Evolutionary conservation across 2,329 filamentous ascomycete genomes (phyloP).

Genomic region (Paecilomyces dactylethromorphus): DNA sequence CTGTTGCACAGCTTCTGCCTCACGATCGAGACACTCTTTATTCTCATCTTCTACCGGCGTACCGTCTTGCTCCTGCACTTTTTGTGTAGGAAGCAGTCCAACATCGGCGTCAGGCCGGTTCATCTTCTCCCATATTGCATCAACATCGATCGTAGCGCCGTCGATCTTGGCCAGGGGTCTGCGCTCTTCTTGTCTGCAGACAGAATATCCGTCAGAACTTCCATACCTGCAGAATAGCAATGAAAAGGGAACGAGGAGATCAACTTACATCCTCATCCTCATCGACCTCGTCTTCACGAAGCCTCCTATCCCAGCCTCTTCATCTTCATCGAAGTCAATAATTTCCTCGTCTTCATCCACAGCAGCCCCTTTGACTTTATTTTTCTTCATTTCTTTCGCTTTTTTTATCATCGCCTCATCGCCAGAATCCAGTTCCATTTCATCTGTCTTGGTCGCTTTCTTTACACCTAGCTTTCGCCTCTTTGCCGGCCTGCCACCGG

Average conservation of each 20-base stretch:
- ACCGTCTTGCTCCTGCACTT: conserved; percentile 8
- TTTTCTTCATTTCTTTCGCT: conserved; percentile 32
- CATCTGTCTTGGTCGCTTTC: conserved; percentile 16
- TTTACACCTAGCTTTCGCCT: conserved; percentile 30
- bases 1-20: conserved; percentile 6
- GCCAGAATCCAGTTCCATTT: conserved; percentile 44
- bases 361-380: conserved; percentile 21
- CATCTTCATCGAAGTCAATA: conserved; percentile 29
- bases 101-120: conserved; percentile 27
- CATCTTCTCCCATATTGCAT: conserved; percentile 49
- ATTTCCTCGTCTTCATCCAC: conserved; percentile 30
- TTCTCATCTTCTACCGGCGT: conserved; percentile 7
- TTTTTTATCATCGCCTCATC: conserved; percentile 52
- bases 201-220: conserved; percentile 1
- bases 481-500: conserved; percentile 25
- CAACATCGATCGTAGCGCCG: conserved; percentile 50
- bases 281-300: conserved; percentile 51
- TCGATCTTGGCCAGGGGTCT: conserved; percentile 42
- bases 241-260: not conserved
- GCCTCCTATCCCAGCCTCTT: conserved; percentile 42
- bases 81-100: conserved; percentile 8
- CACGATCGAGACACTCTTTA: conserved; percentile 6
- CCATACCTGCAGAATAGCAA: not conserved
- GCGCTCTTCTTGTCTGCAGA: conserved; percentile 38
- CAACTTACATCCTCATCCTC: conserved; percentile 39